A percentile compares a stretch with the other conserved stretches of the same genome.
Conservation (phyloP, 345 rosid species). For the Bruguiera sexangula region DNA sequence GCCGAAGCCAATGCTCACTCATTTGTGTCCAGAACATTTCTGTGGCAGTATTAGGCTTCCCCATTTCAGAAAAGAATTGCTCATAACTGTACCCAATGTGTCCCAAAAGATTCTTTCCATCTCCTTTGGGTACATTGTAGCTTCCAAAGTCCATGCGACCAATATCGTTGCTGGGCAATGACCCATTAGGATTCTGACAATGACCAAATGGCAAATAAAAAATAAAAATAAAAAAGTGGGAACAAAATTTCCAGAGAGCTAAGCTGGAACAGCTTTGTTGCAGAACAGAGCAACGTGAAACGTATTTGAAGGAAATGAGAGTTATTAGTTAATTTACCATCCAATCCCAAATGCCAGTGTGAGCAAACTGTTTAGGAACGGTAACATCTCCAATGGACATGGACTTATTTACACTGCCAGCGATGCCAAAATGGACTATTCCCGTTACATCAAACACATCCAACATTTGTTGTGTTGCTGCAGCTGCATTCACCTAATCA, state of each 20-base stretch:
- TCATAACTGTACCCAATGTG: constrained; percentile 31
- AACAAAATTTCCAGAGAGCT: neutral
- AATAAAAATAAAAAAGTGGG: neutral
- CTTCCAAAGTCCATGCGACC: constrained; percentile 32
- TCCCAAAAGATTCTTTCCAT: constrained; percentile 37
- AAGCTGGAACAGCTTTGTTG: neutral
- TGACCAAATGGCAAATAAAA: neutral
- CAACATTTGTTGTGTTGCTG: constrained; percentile 54
- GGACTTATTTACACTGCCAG: constrained; percentile 47
- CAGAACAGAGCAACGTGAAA: neutral
- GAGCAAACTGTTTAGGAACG: constrained; percentile 42
- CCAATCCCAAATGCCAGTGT: constrained; percentile 58
- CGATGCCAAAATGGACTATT: constrained; percentile 53
- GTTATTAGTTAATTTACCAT: constrained; percentile 25
- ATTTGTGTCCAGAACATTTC: constrained; percentile 39
- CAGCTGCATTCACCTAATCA: constrained; percentile 50
- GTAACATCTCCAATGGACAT: constrained; percentile 63
- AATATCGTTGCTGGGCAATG: constrained; percentile 17
- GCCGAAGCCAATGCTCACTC: constrained; percentile 42
- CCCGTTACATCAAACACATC: constrained; percentile 40
- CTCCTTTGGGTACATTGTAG: constrained; percentile 37
- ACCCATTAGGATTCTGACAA: constrained; percentile 34
- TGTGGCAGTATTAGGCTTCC: constrained; percentile 22
- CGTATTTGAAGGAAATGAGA: neutral
- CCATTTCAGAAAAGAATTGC: constrained; percentile 32